phyloP scores from a whole-genome alignment of 2,329 filamentous ascomycete genomes.

The Aureobasidium melanogenum region DNA sequence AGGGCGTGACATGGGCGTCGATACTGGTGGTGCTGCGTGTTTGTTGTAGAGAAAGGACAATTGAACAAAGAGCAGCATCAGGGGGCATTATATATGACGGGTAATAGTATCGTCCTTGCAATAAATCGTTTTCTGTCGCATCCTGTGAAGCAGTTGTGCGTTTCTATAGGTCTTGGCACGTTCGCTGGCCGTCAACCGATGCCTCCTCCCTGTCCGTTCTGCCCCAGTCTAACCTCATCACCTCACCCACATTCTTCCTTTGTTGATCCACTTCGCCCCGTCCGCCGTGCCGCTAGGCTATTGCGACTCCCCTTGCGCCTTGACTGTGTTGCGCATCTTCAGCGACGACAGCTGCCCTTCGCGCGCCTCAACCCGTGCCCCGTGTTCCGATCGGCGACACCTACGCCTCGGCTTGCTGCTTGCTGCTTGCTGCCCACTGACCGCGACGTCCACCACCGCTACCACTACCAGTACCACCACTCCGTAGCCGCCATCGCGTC shows the following conservation, averaged over 20 bases:
- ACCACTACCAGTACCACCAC: neutral
- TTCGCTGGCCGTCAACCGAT: neutral
- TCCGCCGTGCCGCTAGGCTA: constrained; percentile 8
- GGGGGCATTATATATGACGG: neutral
- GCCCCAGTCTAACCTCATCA: constrained; percentile 4
- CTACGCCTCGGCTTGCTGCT: constrained; percentile 9
- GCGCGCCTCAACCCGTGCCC: neutral
- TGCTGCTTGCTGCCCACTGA: neutral
- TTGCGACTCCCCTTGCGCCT: constrained; percentile 1
- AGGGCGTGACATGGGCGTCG: neutral
- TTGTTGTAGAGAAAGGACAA: neutral
- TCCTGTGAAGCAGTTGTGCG: neutral
- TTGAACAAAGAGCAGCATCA: neutral
- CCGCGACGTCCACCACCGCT: neutral
- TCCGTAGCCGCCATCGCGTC: neutral
- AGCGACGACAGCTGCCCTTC: neutral
- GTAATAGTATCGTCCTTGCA: neutral
- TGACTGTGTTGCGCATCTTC: neutral
- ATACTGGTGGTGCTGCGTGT: neutral
- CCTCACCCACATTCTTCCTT: constrained; percentile 10
- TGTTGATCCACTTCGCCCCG: constrained; percentile 9
- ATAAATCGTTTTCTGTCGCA: neutral
- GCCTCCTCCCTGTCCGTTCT: neutral
- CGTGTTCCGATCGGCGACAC: constrained; percentile 8
- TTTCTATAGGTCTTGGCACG: neutral